Base-by-base conservation (phyloP, 2,329 filamentous ascomycete species). In the Elsinoe fawcettii region DNA sequence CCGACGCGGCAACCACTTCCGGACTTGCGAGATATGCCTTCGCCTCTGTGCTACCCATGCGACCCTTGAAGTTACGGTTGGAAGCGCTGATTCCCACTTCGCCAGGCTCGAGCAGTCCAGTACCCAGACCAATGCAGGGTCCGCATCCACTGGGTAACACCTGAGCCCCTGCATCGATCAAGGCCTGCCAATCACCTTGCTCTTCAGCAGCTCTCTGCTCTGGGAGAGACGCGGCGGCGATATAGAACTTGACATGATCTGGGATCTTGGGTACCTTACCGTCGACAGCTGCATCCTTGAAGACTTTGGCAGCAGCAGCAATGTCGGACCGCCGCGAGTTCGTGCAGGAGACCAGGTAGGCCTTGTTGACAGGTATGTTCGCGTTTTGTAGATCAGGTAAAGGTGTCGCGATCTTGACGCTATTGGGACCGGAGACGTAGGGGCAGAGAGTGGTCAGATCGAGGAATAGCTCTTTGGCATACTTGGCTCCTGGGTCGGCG, bases 41-140 rank as follows among this genome's bases (percentile, higher is more conserved):
- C 0, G 90, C 88, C 4, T 88, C 82, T 2, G 80, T 83, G 12
- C 81, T 85, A 2, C 91, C 91, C 88, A 96, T 95, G 2, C 91
- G 83, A 0, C 90, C 91, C 71, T 91, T 90, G 77, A 91, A 96
- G 71, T 96, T 96, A 9, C 91, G 79, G 75, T 96, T 96, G 54
- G 79, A 84, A 0, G 90, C 88, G 60, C 80, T 85, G 63, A 96
- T 91, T 20, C 90, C 90, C 8, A 90, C 84, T 73, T 96, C 90
- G n/a, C 88, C 89, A 1, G 82, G 79, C 69, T 96, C 85, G 0
- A 96, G 79, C 0, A 96, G 77, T 36, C 91, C 91, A 0, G 79
- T 82, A 7, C 87, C 89, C 0, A 95, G 79, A 6, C 91, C 91
- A 60, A 97, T 96, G 66, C 92, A 96, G 0, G 87, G 86, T 0